Evolutionary conservation across 495 filamentous ascomycete genomes (phyloP).

Genomic region (Tuber calosporum): DNA sequence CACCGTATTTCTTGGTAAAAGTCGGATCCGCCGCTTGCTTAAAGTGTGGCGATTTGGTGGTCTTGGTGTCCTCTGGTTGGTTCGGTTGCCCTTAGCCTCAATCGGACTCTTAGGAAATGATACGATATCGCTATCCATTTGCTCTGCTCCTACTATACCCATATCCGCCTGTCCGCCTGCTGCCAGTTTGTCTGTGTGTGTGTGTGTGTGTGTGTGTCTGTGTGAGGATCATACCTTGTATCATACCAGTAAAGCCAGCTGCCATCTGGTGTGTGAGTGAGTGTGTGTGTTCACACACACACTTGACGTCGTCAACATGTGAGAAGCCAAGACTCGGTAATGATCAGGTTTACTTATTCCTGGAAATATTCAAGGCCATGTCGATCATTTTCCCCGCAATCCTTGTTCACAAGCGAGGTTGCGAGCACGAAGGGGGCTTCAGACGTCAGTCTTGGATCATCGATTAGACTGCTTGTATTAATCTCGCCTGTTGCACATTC

Average conservation of each 20-base stretch:
- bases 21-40: background rate
- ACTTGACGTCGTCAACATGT: constrained; percentile 2
- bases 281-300: background rate
- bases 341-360: background rate
- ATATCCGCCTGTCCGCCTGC: background rate
- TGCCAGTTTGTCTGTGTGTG: background rate
- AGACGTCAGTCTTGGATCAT: constrained; percentile 5
- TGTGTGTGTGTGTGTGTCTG: background rate
- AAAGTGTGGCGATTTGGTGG: background rate
- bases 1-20: background rate
- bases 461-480: background rate
- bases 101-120: background rate
- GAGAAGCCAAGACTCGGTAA: constrained; percentile 1
- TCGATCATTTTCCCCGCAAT: background rate
- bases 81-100: background rate
- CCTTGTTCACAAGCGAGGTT: background rate
- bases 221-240: too few relatives aligned
- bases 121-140: too few relatives aligned
- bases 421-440: background rate
- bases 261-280: background rate
- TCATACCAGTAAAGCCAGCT: too few relatives aligned
- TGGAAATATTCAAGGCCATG: background rate
- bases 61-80: background rate
- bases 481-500: background rate
- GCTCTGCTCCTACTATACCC: background rate